Percentiles rank a stretch among this genome's conserved stretches.
Evolutionary conservation across 768 basidiomycete species (phyloP).

Genomic region (Boletus coccyginus): DNA sequence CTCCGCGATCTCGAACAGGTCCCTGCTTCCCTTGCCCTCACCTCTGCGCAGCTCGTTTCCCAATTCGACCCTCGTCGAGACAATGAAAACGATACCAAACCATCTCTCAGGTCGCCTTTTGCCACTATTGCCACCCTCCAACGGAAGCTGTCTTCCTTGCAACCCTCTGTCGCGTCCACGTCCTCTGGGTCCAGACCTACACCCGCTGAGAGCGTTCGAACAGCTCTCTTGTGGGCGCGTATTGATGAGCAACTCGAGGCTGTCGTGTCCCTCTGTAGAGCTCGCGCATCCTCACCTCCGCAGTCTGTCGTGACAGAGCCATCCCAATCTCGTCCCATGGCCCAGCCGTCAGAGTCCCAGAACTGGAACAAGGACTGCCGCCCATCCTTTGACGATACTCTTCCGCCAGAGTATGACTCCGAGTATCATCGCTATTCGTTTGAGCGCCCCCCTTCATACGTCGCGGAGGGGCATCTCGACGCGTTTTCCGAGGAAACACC

Average conservation of each 20-base stretch:
- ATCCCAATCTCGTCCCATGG: conserved; percentile 17
- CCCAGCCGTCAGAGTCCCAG: conserved; percentile 37
- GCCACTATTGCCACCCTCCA: conserved; percentile 61
- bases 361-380: not conserved
- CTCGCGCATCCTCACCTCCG: conserved; percentile 38
- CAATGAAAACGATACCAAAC: not conserved
- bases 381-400: conserved; percentile 29
- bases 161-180: conserved; percentile 32
- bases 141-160: conserved; percentile 66
- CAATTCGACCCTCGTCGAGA: conserved; percentile 7
- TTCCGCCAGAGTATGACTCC: conserved; percentile 56
- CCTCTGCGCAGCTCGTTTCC: conserved; percentile 13
- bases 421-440: conserved; percentile 10
- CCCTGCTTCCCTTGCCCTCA: conserved; percentile 32
- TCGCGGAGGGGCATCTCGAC: conserved; percentile 2
- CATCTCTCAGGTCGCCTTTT: conserved; percentile 13
- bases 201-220: conserved; percentile 53
- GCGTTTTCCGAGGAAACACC: conserved; percentile 4
- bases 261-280: conserved; percentile 63
- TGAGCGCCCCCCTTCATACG: conserved; percentile 30
- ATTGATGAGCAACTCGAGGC: conserved; percentile 74
- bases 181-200: conserved; percentile 19
- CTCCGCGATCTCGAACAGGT: conserved; percentile 67
- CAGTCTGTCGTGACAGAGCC: conserved; percentile 6
- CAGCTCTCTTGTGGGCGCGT: conserved; percentile 67